These are phyloP conservation scores for Hordeum vulgare DNA, from an alignment of 176 grass and related monocot species.

Conservation along the genomic window DNA sequence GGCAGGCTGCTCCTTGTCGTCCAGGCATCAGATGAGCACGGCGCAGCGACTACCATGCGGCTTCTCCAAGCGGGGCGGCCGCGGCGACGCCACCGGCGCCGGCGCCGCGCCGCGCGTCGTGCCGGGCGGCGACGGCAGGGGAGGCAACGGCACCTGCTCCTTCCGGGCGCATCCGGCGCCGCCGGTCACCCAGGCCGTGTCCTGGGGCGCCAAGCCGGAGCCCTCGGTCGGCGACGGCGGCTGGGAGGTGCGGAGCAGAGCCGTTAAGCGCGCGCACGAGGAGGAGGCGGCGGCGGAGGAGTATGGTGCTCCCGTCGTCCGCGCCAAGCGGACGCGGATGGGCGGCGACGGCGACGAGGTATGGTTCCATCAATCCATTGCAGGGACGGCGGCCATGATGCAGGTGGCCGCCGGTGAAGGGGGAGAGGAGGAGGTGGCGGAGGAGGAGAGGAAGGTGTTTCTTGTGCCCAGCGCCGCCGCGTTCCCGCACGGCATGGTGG, in stretches of 20 bases:
- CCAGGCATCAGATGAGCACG: slow-evolving; percentile 91
- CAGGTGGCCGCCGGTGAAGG: slow-evolving; percentile 16
- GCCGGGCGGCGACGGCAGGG: slow-evolving; percentile 36
- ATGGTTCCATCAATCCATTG: slow-evolving; percentile 81
- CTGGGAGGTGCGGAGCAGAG: slow-evolving; percentile 35
- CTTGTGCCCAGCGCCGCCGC: slow-evolving; percentile 64
- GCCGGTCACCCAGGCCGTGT: slow-evolving; percentile 41
- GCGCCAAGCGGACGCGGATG: slow-evolving; percentile 66
- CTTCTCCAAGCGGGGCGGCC: slow-evolving; percentile 59
- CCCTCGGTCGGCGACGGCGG: slow-evolving; percentile 5
- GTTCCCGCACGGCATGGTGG: slow-evolving; percentile 51
- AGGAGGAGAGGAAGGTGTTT: slow-evolving; percentile 66
- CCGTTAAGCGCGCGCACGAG: slow-evolving; percentile 66
- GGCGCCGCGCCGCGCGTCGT: slow-evolving; percentile 28
- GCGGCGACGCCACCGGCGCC: neutral
- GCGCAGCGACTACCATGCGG: slow-evolving; percentile 68
- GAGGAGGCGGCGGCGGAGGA: slow-evolving; percentile 38
- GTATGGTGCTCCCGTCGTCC: slow-evolving; percentile 31
- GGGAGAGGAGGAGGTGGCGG: slow-evolving; percentile 12
- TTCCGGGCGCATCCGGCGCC: slow-evolving; percentile 57
- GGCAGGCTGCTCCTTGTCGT: slow-evolving; percentile 86
- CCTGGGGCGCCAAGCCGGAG: slow-evolving; percentile 46
- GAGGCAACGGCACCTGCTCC: slow-evolving; percentile 33
- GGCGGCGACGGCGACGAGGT: slow-evolving; percentile 45
- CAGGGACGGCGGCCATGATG: slow-evolving; percentile 22